These are phyloP conservation scores for Lipomyces kockii DNA, from an alignment of 805 yeast species.

Conservation along the genomic window DNA sequence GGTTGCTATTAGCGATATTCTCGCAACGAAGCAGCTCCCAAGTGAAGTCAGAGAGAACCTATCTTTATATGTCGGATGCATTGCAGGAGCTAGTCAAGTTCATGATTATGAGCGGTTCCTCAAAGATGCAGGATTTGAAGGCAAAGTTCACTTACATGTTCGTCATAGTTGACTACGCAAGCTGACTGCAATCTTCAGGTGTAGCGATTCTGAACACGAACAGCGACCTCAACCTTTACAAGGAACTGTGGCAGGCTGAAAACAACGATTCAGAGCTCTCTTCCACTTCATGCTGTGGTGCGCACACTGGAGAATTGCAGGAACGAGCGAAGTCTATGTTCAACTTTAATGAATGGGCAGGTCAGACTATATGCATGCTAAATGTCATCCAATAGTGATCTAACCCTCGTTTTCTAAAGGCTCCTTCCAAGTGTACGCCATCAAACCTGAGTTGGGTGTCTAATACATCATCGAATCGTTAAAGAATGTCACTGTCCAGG, in stretches of 20 bases:
- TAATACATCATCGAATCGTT: too few relatives aligned
- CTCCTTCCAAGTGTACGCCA: constrained; percentile 7
- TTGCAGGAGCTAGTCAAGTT: constrained; percentile 8
- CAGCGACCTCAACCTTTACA: constrained; percentile 7
- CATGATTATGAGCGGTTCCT: constrained; percentile 2
- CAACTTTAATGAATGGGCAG: constrained; percentile 11
- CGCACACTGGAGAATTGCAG: not conserved
- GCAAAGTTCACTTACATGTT: not conserved
- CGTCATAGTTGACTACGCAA: not conserved
- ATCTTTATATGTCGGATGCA: constrained; percentile 6
- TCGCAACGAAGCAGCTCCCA: constrained; percentile 8
- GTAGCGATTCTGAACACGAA: not conserved
- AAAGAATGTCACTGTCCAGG: too few relatives aligned
- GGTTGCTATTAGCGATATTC: constrained; percentile 9
- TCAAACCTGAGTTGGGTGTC: not conserved
- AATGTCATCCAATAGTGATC: not conserved
- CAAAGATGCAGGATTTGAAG: not conserved
- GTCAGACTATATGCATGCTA: not conserved
- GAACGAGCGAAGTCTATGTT: not conserved
- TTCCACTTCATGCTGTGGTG: not conserved
- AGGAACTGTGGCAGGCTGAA: not conserved
- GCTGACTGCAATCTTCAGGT: constrained; percentile 5
- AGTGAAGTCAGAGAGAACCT: constrained; percentile 2
- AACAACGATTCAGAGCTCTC: too few relatives aligned
- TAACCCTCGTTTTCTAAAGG: not conserved